Evolutionary conservation across 2,329 filamentous ascomycete species (phyloP).

Genomic region (Teratosphaeria nubilosa): DNA sequence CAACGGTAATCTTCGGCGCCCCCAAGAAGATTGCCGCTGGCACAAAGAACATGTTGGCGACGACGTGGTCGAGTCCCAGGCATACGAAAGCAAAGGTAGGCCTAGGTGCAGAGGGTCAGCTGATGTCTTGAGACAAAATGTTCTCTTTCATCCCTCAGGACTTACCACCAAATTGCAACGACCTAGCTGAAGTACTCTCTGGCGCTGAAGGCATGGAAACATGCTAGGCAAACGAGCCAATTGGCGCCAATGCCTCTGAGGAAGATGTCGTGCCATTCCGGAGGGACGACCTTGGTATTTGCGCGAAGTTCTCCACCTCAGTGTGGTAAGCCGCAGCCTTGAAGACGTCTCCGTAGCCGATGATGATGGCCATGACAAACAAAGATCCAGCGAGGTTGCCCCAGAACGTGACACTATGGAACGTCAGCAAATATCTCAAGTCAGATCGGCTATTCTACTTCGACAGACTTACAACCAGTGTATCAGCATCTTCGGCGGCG

Average conservation of each 20-base stretch:
- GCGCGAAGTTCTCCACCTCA: conserved; percentile 37
- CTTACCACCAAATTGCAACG: conserved; percentile 45
- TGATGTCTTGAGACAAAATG: background rate
- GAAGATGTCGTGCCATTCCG: conserved; percentile 43
- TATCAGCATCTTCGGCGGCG: conserved; percentile 11
- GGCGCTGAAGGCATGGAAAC: conserved; percentile 39
- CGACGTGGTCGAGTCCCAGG: conserved; percentile 41
- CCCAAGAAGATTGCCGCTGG: conserved; percentile 42
- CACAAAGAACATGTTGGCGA: conserved; percentile 43
- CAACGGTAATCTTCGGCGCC: conserved; percentile 35
- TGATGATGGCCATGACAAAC: conserved; percentile 21
- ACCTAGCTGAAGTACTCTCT: conserved; percentile 44
- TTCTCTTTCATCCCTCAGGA: conserved; percentile 27
- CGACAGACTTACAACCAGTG: conserved; percentile 9
- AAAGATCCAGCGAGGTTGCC: conserved; percentile 20
- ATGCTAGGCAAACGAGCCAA: conserved; percentile 48
- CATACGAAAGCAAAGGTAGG: conserved; percentile 35
- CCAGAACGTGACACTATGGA: conserved; percentile 12
- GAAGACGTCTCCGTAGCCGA: conserved; percentile 21
- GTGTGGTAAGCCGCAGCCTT: conserved; percentile 30
- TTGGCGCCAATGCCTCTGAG: conserved; percentile 44
- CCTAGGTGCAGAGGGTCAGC: background rate
- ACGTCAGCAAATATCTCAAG: background rate
- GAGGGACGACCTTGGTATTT: conserved; percentile 38
- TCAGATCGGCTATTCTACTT: background rate